Evolutionary conservation across 345 rosid genomes (phyloP).

Genomic region (Citrus reticulata): DNA sequence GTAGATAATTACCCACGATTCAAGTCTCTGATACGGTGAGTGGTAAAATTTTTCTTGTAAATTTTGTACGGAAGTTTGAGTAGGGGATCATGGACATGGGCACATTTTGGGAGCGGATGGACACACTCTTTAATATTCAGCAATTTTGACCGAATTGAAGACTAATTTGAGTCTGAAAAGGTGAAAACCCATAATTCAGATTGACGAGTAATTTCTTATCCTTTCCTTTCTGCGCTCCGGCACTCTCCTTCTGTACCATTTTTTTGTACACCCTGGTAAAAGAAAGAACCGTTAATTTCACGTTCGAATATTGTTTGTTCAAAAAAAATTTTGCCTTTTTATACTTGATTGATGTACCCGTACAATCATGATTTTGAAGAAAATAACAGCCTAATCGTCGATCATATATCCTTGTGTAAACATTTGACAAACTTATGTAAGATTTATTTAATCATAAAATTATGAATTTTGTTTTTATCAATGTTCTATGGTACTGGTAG

Average conservation of each 20-base stretch:
- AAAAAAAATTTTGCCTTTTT: accelerated
- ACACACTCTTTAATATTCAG: not conserved
- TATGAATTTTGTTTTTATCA: not conserved
- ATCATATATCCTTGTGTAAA: not conserved
- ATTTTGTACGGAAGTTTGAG: not conserved
- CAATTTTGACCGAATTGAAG: not conserved
- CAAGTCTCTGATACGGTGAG: not conserved
- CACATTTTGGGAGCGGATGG: not conserved
- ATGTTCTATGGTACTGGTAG: not conserved
- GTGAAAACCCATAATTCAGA: not conserved
- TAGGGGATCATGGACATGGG: not conserved
- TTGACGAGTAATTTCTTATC: not conserved
- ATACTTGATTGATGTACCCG: not conserved
- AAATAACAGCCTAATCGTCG: not conserved
- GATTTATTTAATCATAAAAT: not conserved
- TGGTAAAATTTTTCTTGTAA: not conserved
- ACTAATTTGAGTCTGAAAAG: not conserved
- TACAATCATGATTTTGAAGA: not conserved
- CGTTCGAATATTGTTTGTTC: not conserved
- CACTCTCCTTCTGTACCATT: not conserved
- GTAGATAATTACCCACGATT: conserved; percentile 12
- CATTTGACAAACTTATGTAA: not conserved
- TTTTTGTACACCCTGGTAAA: not conserved
- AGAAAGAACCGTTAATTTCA: not conserved
- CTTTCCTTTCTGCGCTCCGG: not conserved